Conservation (phyloP, 176 grass and related monocot species). For the barley (Hordeum vulgare) region MorexV3_pseudomolecules_assembly NC_058520.1:562024950-562025449, state of each 20-base stretch:
- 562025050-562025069: conserved; percentile 90
- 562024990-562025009: conserved; percentile 60
- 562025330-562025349: neutral
- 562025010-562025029: conserved; percentile 65
- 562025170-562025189: conserved; percentile 44
- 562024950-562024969: conserved; percentile 71
- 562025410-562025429: neutral
- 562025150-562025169: too few species aligned
- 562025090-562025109: conserved; percentile 32
- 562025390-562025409: neutral
- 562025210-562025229: conserved; percentile 34
- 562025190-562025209: conserved; percentile 75
- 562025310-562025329: conserved; percentile 46
- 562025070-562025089: conserved; percentile 61
- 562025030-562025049: conserved; percentile 86
- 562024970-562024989: conserved; percentile 60
- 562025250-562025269: conserved; percentile 77
- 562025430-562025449: too few species aligned
- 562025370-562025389: neutral
- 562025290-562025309: conserved; percentile 57
- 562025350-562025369: neutral
- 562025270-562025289: conserved; percentile 28
- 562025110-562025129: conserved; percentile 16
- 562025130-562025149: neutral
- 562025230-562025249: conserved; percentile 58